phyloP scores from a whole-genome alignment of 805 yeast species.

The Citeromyces matritensis region DNA sequence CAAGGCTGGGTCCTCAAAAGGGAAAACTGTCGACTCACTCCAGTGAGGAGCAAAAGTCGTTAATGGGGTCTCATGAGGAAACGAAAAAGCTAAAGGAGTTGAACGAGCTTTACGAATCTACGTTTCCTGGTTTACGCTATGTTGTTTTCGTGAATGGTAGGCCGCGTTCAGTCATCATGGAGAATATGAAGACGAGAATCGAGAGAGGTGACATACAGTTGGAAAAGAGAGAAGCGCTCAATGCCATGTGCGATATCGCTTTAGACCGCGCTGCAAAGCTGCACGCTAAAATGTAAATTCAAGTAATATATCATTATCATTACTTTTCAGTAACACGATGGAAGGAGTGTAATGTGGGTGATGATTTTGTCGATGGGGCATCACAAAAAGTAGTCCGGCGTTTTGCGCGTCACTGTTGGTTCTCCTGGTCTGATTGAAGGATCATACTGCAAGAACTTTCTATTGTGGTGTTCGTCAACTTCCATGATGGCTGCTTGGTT shows the following conservation, averaged over 20 bases:
- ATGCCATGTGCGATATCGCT: conserved; percentile 91
- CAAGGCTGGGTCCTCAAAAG: conserved; percentile 62
- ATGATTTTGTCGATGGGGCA: not conserved
- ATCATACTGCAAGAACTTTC: conserved; percentile 89
- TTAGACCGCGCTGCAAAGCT: conserved; percentile 54
- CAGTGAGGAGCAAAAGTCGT: conserved; percentile 51
- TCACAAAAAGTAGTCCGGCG: conserved; percentile 91
- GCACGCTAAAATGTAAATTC: conserved; percentile 4
- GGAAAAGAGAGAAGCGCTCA: conserved; percentile 56
- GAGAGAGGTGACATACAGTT: conserved; percentile 28
- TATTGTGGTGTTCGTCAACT: conserved; percentile 85
- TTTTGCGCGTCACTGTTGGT: conserved; percentile 92
- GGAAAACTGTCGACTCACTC: conserved; percentile 48
- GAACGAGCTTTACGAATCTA: conserved; percentile 30
- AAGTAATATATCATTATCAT: conserved; percentile 1
- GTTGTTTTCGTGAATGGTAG: conserved; percentile 88
- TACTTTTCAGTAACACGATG: too few species aligned
- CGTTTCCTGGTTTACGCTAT: conserved; percentile 57
- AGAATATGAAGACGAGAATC: conserved; percentile 45
- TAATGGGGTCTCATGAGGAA: conserved; percentile 34
- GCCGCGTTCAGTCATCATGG: conserved; percentile 47
- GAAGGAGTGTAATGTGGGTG: not conserved
- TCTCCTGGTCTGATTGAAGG: conserved; percentile 96
- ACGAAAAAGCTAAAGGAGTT: conserved; percentile 30
- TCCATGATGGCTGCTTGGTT: conserved; percentile 98